phyloP scores from a whole-genome alignment of 176 grass and related monocot species.

The Oryza meyeriana region DNA sequence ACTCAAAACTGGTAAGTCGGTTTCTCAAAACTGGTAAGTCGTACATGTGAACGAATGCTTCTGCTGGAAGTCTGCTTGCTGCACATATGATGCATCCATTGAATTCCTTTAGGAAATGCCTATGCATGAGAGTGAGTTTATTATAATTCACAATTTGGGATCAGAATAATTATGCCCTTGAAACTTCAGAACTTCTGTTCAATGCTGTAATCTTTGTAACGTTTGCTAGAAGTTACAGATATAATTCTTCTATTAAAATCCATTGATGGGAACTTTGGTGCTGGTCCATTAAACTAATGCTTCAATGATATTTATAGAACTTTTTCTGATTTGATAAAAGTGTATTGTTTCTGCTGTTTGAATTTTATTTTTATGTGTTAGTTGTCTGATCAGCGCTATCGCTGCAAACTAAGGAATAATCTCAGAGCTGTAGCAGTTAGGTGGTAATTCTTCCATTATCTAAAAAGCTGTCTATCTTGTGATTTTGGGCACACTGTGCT shows the following conservation, averaged over 20 bases:
- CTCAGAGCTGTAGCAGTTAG: not conserved
- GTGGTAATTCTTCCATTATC: not conserved
- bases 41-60: not conserved
- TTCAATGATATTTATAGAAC: not conserved
- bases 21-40: not conserved
- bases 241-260: not conserved
- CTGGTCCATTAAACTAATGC: not conserved
- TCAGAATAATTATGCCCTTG: not conserved
- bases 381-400: not conserved
- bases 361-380: not conserved
- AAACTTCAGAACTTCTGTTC: not conserved
- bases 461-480: not conserved
- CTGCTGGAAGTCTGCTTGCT: not conserved
- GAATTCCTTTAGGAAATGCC: not conserved
- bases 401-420: not conserved
- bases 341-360: not conserved
- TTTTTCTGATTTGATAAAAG: not conserved
- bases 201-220: slow-evolving; percentile 1
- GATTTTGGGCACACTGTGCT: too few relatives aligned
- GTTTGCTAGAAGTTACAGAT: not conserved
- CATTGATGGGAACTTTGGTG: not conserved
- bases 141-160: not conserved
- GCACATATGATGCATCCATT: not conserved
- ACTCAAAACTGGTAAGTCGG: not conserved
- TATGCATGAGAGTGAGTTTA: not conserved